A percentile compares a stretch with the other conserved stretches of the same genome.
Evolutionary conservation across 805 yeast genomes (phyloP).

Genomic region (Candida arabinofermentans): DNA sequence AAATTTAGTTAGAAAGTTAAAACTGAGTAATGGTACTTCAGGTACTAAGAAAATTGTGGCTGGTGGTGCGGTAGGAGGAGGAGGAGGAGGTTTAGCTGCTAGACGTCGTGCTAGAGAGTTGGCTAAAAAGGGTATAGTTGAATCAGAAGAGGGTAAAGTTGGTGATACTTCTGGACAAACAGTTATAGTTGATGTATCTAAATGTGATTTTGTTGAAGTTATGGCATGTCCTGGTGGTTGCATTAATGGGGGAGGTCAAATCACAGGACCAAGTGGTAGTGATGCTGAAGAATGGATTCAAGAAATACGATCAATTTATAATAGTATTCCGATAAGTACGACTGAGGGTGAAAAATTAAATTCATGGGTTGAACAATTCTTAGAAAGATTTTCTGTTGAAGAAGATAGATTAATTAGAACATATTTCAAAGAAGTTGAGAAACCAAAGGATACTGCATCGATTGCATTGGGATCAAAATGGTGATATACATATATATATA

Average conservation of each 20-base stretch:
- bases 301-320: slow-evolving; percentile 34
- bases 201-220: slow-evolving; percentile 81
- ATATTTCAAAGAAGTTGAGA: slow-evolving; percentile 46
- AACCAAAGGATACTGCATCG: slow-evolving; percentile 45
- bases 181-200: slow-evolving; percentile 47
- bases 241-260: slow-evolving; percentile 94
- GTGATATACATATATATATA: slow-evolving; percentile 28
- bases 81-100: slow-evolving; percentile 34
- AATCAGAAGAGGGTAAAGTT: slow-evolving; percentile 3
- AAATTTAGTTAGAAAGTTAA: slow-evolving; percentile 81
- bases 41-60: background rate
- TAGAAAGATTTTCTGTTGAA: slow-evolving; percentile 27
- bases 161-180: background rate
- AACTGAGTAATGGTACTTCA: slow-evolving; percentile 30
- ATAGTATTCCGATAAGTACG: slow-evolving; percentile 25
- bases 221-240: slow-evolving; percentile 99
- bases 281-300: slow-evolving; percentile 41
- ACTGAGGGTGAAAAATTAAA: slow-evolving; percentile 4
- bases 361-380: slow-evolving; percentile 35
- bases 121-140: slow-evolving; percentile 13
- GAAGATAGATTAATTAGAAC: slow-evolving; percentile 40
- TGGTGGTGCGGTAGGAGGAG: background rate
- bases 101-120: slow-evolving; percentile 40
- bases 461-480: slow-evolving; percentile 54
- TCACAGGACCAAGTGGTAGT: slow-evolving; percentile 42